Base-by-base conservation (phyloP, 768 basidiomycete species). In the Goffeauzyma gilvescens region DNA sequence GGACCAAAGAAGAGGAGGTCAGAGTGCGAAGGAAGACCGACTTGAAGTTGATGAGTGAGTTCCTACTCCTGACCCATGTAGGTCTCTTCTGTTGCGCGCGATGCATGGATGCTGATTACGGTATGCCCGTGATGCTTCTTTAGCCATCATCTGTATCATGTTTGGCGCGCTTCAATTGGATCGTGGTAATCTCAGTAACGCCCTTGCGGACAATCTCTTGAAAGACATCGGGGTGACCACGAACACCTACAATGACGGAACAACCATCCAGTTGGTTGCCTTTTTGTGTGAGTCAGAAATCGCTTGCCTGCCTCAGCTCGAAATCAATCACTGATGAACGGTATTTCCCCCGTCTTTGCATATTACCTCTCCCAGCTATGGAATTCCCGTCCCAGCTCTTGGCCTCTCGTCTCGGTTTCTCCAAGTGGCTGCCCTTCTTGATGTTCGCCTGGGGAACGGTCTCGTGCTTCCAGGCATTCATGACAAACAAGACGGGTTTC, bases 341-440 rank as follows among this genome's bases (percentile, higher is more conserved):
- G n/a, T n/a, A n/a, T n/a, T n/a, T n/a, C n/a, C n/a, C n/a, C n/a
- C n/a, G n/a, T n/a, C 28, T 18, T 14, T 8, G 17, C 33, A 18
- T 18, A 35, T 18, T 35, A 8, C 17, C 33, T 8, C 17, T 8
- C 17, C 20, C 33, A 35, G 18, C 31, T n/a, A 33, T 32, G 31
- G 41, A 48, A 37, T 48, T 52, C 15, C 50, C 50, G 2, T 52
- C 50, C 6, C 46, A 48, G 28, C 30, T 42, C 20, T 34, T 48
- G 13, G 22, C 38, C 12, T 30, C 46, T 8, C 41, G 46, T 13
- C 35, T 48, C 2, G 46, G 46, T 17, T 48, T 48, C 27, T 24
- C 38, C 21, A 34, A 48, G n/a, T 49, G 47, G 47, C 23, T 52
- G 13, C 47, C 47, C 2, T 32, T 52, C 18, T 33, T 49, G 25